Conservation (phyloP, 352 stramenopile species). For the Phytophthora tubulina region DNA sequence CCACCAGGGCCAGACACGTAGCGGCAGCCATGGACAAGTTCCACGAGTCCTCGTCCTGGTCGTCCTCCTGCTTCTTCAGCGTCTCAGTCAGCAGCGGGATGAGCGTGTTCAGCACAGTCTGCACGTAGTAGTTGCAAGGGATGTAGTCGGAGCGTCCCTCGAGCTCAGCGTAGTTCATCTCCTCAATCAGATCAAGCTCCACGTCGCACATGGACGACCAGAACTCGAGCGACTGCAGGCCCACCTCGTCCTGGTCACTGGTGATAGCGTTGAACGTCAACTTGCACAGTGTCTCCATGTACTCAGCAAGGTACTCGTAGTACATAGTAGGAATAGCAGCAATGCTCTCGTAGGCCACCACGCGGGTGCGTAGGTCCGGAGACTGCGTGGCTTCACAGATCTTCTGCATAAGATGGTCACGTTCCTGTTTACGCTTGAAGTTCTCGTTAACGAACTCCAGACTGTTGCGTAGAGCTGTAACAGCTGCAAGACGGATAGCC, state of each 20-base stretch:
- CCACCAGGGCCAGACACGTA: conserved; percentile 94
- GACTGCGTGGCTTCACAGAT: conserved; percentile 96
- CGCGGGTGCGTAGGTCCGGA: conserved; percentile 85
- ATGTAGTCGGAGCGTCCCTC: conserved; percentile 62
- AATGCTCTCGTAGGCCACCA: conserved; percentile 96
- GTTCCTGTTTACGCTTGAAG: conserved; percentile 96
- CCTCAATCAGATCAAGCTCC: conserved; percentile 94
- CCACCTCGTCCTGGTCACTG: conserved; percentile 93
- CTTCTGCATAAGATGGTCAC: conserved; percentile 96
- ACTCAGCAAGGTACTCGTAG: conserved; percentile 96
- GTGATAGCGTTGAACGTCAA: conserved; percentile 95
- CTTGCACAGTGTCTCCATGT: conserved; percentile 98
- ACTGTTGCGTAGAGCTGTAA: conserved; percentile 95
- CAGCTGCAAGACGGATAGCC: conserved; percentile 92
- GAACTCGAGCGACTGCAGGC: conserved; percentile 97
- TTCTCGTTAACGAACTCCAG: conserved; percentile 96
- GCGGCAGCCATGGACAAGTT: conserved; percentile 95
- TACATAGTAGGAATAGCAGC: conserved; percentile 95
- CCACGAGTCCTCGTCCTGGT: conserved; percentile 95
- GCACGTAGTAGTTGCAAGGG: conserved; percentile 91
- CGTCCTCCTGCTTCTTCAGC: conserved; percentile 96
- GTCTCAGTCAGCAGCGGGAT: conserved; percentile 94
- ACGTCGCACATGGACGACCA: conserved; percentile 98
- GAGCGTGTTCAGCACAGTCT: conserved; percentile 87
- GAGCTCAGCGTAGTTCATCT: conserved; percentile 89